Conservation (phyloP, 352 stramenopile species). For the Phytophthora pisi region DNA sequence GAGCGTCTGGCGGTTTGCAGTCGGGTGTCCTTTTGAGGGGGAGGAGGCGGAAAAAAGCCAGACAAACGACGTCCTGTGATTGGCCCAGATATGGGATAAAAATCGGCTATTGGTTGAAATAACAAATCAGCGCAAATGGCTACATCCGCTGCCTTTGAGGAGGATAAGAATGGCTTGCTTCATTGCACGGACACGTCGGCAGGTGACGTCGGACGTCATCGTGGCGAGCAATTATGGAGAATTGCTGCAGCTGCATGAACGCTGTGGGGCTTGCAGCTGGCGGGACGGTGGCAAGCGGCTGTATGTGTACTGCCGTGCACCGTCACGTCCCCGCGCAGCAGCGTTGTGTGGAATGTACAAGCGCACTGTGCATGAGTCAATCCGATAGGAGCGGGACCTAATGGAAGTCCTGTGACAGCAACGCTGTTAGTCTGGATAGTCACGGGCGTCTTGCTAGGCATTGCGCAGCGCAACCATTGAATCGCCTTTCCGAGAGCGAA, state of each 20-base stretch:
- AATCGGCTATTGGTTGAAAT: conserved; percentile 1
- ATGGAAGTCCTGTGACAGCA: background rate
- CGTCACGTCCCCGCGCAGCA: background rate
- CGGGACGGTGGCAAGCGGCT: background rate
- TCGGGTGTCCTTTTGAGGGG: no score
- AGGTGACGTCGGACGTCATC: background rate
- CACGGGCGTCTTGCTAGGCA: conserved; percentile 3
- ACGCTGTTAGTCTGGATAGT: conserved; percentile 16
- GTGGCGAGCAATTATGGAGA: background rate
- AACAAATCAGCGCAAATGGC: conserved; percentile 1
- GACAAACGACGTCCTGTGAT: background rate
- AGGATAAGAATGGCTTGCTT: background rate
- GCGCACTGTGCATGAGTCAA: conserved; percentile 5
- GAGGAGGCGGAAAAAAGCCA: conserved; percentile 26
- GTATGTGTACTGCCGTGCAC: background rate
- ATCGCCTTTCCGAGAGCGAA: conserved; percentile 18
- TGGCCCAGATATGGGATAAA: conserved; percentile 1
- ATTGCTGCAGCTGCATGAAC: background rate
- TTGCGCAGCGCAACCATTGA: conserved; percentile 10
- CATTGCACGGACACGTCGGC: background rate
- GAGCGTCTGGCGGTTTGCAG: conserved; percentile 19
- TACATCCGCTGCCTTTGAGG: background rate
- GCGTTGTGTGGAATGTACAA: conserved; percentile 2
- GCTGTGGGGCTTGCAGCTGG: background rate
- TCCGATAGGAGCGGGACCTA: conserved; percentile 10